phyloP scores from a whole-genome alignment of 1,284 basidiomycete genomes.

The Coriolopsis trogii region DNA sequence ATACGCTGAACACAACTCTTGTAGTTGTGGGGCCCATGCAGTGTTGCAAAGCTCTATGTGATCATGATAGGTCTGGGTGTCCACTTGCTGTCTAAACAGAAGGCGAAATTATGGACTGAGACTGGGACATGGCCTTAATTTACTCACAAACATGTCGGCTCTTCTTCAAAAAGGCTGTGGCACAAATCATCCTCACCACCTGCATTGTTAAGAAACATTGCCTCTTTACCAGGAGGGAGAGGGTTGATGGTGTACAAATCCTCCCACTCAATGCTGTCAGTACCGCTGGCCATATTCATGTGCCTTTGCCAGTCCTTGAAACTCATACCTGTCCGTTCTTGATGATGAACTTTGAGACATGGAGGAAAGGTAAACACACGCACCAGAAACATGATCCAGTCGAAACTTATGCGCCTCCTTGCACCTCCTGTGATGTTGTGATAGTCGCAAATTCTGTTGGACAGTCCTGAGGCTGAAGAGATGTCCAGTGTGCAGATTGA shows the following conservation, averaged over 20 bases:
- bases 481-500: neutral
- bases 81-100: neutral
- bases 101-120: no score
- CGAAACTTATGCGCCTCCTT: neutral
- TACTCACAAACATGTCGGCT: neutral
- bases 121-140: no score
- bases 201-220: neutral
- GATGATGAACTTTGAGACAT: neutral
- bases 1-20: neutral
- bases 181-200: constrained; percentile 3
- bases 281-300: neutral
- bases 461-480: neutral
- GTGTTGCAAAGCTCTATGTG: neutral
- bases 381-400: neutral
- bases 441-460: neutral
- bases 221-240: constrained; percentile 2
- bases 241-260: neutral
- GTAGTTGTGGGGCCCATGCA: neutral
- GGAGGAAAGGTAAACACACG: neutral
- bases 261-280: no score
- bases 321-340: neutral
- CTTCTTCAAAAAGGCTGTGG: neutral
- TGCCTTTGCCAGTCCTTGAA: neutral
- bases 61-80: neutral
- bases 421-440: neutral